Evolutionary conservation across 768 basidiomycete species (phyloP).

Genomic region (Gloeopeniophorella convolvens): DNA sequence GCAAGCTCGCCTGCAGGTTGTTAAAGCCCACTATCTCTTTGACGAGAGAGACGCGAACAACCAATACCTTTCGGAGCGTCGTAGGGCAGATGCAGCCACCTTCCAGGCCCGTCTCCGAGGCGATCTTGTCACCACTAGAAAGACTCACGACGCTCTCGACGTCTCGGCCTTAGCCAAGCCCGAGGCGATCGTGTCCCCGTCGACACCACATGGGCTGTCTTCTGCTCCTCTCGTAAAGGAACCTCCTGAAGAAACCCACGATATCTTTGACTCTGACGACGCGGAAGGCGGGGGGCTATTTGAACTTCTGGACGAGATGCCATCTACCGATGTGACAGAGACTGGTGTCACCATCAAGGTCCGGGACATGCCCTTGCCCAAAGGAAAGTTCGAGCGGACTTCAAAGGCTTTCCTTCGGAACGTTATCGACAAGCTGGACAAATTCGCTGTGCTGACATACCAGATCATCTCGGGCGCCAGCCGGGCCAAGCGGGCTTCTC

Average conservation of each 20-base stretch:
- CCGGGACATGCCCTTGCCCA: slow-evolving; percentile 75
- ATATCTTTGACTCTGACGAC: slow-evolving; percentile 47
- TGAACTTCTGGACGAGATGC: slow-evolving; percentile 62
- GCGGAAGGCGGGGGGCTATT: slow-evolving; percentile 60
- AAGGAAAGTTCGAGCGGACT: slow-evolving; percentile 74
- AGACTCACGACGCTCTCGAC: background rate
- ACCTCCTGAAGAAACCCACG: slow-evolving; percentile 19
- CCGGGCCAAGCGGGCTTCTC: slow-evolving; percentile 65
- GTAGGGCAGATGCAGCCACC: slow-evolving; percentile 38
- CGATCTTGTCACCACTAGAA: background rate
- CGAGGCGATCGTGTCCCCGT: background rate
- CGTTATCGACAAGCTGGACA: slow-evolving; percentile 58
- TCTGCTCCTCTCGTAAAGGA: slow-evolving; percentile 9
- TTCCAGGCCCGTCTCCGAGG: slow-evolving; percentile 42
- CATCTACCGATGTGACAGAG: slow-evolving; percentile 47
- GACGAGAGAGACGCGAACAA: slow-evolving; percentile 58
- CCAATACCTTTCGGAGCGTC: slow-evolving; percentile 46
- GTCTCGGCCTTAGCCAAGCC: too few relatives aligned
- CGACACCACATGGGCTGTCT: background rate
- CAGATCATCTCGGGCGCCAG: slow-evolving; percentile 57
- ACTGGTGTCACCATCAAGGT: slow-evolving; percentile 47
- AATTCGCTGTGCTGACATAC: slow-evolving; percentile 71
- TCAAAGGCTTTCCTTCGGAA: slow-evolving; percentile 72
- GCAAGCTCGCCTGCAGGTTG: slow-evolving; percentile 37
- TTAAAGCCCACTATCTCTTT: slow-evolving; percentile 64